Evolutionary conservation across 208 protist genomes (phyloP).

Genomic region (Leptomonas seymouri): DNA sequence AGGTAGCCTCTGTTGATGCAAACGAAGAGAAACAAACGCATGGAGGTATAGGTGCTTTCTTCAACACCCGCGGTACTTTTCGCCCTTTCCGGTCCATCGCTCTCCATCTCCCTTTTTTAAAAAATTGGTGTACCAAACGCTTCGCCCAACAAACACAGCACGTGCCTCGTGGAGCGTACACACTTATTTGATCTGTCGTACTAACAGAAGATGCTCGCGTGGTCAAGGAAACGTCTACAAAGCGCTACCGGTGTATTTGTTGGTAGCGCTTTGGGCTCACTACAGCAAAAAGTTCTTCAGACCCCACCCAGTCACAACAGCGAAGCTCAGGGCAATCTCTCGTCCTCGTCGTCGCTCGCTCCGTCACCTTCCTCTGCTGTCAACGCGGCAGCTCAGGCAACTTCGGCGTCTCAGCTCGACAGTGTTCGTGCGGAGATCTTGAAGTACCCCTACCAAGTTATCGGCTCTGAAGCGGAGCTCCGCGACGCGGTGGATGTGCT

Average conservation of each 20-base stretch:
- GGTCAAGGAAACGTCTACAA: background rate
- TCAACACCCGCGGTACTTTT: no score
- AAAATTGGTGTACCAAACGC: no score
- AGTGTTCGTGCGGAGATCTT: conserved; percentile 34
- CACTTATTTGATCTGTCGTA: background rate
- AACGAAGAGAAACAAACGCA: no score
- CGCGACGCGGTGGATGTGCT: conserved; percentile 41
- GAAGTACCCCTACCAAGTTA: conserved; percentile 68
- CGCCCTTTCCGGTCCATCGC: no score
- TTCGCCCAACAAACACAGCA: no score
- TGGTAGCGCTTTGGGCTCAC: background rate
- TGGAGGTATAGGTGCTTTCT: no score
- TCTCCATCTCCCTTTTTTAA: no score
- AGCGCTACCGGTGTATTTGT: background rate
- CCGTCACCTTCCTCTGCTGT: background rate
- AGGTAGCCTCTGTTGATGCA: no score
- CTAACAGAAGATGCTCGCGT: background rate
- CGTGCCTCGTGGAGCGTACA: no score
- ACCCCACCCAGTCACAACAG: background rate
- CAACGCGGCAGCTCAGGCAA: background rate
- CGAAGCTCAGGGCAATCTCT: background rate
- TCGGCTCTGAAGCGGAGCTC: conserved; percentile 55
- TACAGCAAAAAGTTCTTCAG: background rate
- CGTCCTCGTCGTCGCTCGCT: background rate
- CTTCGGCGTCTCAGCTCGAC: conserved; percentile 2